phyloP scores from a whole-genome alignment of 73 alveolate genomes.

The Loxodes magnus region DNA sequence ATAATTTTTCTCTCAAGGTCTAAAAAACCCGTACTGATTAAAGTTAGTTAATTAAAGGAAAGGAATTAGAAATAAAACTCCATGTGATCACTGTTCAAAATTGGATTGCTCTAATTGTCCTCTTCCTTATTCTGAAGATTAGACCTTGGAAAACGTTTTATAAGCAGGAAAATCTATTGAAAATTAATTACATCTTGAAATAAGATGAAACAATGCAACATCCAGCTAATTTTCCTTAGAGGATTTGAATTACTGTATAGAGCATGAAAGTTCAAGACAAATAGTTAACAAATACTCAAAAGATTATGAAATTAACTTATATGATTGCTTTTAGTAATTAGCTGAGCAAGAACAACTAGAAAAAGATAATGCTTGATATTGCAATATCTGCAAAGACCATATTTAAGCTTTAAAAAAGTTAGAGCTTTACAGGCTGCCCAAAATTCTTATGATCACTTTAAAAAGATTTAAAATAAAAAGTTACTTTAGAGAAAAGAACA shows the following conservation, averaged over 20 bases:
- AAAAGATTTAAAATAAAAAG: constrained; percentile 62
- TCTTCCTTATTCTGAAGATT: background rate
- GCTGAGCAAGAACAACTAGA: constrained; percentile 60
- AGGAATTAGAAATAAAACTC: background rate
- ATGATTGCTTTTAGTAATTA: constrained; percentile 16
- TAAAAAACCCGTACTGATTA: background rate
- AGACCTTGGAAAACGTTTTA: background rate
- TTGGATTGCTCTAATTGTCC: constrained; percentile 3
- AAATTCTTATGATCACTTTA: constrained; percentile 53
- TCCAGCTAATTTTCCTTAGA: background rate
- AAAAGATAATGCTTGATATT: constrained; percentile 58
- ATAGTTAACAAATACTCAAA: no score
- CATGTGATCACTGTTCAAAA: background rate
- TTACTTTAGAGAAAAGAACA: constrained; percentile 44
- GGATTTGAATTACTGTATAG: no score
- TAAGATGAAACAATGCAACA: background rate
- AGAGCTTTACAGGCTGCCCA: constrained; percentile 75
- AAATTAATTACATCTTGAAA: background rate
- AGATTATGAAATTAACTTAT: no score
- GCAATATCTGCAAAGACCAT: constrained; percentile 49
- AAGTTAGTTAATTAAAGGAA: background rate
- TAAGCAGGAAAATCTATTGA: background rate
- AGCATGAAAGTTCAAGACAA: no score
- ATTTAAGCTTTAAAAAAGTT: constrained; percentile 65
- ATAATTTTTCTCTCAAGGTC: no score